Evolutionary conservation across 768 basidiomycete genomes (phyloP), one percentile per base, ranked within the genome.

Genomic region (Paxillus ammoniavirescens): DNA sequence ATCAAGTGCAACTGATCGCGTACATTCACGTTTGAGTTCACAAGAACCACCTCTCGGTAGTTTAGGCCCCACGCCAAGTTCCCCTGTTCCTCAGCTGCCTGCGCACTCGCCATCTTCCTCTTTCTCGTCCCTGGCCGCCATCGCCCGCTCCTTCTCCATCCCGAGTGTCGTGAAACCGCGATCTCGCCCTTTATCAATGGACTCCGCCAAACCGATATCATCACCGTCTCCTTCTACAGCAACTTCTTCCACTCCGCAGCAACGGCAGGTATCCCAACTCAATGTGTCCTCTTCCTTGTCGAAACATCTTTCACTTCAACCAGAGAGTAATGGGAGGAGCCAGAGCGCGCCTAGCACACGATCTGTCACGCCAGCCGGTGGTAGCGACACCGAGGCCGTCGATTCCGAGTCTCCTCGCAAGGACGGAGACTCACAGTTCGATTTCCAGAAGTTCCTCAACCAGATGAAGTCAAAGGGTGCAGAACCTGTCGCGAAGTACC

Each of bases 361-460:
- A 52, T 54, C 63, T 33, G 65, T 59, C 33, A 72, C 68, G 1
- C 66, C 69, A 15, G 45, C 45, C 13, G 63, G 56, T 49, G 17
- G 30, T 7, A 38, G 18, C 3, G 65, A 60, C 17, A 69, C 58
- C 47, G 65, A 12, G 35, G 35, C 13, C 35, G 12, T 35, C 35
- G 13, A 62, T 0, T 57, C 70, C 23, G 61, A 67, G 9, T 71
- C 75, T 12, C 70, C 73, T 5, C 52, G 35, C 52, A 65, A 54
- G 36, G 79, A 78, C 45, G 60, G 70, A 30, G 72, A 73, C 53
- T 75, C 76, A 0, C 75, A 76, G 41, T 98, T 98, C 61, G 96
- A 98, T 71, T 98, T 98, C 67, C 93, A 96, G 65, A 84, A 78
- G 45, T 99, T 99, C 70, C 72, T 98, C 58, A 93, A 95, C 68